A percentile compares a stretch with the other conserved stretches of the same genome.
These are phyloP conservation scores for Talaromyces sp. DNA, from an alignment of 2,329 filamentous ascomycete genomes.

Conservation along the genomic window DNA sequence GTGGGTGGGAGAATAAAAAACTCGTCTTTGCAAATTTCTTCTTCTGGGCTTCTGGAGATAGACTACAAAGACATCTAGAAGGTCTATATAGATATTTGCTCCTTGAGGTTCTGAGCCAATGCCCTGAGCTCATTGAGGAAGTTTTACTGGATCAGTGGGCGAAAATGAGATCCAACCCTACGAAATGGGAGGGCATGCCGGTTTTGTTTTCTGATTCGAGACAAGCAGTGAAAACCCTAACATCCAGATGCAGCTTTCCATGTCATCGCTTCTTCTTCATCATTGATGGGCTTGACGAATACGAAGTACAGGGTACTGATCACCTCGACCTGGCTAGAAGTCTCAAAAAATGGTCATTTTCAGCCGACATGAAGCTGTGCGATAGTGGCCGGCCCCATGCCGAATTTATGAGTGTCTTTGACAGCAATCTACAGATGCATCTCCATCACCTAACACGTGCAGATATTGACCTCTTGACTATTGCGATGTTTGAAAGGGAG, in stretches of 20 bases:
- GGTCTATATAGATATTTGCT: conserved; percentile 40
- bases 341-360: conserved; percentile 13
- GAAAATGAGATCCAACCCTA: neutral
- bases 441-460: neutral
- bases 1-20: conserved; percentile 33
- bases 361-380: conserved; percentile 17
- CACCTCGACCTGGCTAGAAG: conserved; percentile 11
- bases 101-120: conserved; percentile 33
- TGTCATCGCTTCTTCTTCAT: conserved; percentile 21
- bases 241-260: neutral
- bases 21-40: conserved; percentile 38
- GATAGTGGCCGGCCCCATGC: conserved; percentile 18
- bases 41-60: conserved; percentile 41
- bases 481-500: conserved; percentile 13
- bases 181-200: neutral
- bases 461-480: conserved; percentile 6
- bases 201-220: conserved; percentile 12
- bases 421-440: conserved; percentile 5
- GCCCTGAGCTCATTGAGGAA: conserved; percentile 29
- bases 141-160: conserved; percentile 20
- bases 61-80: conserved; percentile 40
- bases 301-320: conserved; percentile 20
- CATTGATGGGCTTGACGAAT: conserved; percentile 25
- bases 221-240: conserved; percentile 15
- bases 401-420: conserved; percentile 14